phyloP scores from a whole-genome alignment of 2,329 filamentous ascomycete genomes.

The Arachnomyces sp. region DNA sequence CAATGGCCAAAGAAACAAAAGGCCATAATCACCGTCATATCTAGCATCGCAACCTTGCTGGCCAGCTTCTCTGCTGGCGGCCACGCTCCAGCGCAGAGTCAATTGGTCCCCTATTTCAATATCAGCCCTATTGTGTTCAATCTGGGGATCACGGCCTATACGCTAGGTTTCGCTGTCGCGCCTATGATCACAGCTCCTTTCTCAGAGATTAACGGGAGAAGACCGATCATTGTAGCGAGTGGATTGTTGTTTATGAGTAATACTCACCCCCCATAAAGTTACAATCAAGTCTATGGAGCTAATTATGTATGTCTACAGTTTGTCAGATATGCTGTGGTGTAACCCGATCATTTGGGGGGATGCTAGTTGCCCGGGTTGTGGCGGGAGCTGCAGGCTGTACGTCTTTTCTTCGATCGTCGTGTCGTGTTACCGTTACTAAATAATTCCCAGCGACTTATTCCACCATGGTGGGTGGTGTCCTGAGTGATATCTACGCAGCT shows the following conservation, averaged over 20 bases:
- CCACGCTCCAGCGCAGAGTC: constrained; percentile 60
- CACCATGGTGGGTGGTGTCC: constrained; percentile 86
- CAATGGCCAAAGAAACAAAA: constrained; percentile 65
- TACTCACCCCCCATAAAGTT: too few relatives aligned
- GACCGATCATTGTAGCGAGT: constrained; percentile 69
- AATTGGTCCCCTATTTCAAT: constrained; percentile 59
- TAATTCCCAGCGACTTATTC: constrained; percentile 52
- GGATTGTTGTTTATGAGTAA: constrained; percentile 59
- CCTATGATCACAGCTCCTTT: constrained; percentile 86
- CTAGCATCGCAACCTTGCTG: constrained; percentile 65
- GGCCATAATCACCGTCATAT: constrained; percentile 60
- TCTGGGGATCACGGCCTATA: constrained; percentile 73
- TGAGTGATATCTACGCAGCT: constrained; percentile 75
- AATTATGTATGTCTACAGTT: constrained; percentile 18
- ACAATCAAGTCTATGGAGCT: too few relatives aligned
- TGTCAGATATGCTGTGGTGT: constrained; percentile 67
- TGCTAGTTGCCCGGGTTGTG: constrained; percentile 68
- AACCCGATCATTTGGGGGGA: constrained; percentile 59
- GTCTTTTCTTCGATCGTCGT: constrained; percentile 20
- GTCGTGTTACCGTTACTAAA: not conserved
- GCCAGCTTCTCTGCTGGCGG: constrained; percentile 76
- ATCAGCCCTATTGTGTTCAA: constrained; percentile 59
- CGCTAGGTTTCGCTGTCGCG: constrained; percentile 67
- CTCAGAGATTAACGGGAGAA: constrained; percentile 78
- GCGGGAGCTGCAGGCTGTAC: constrained; percentile 67